Percentiles rank a stretch among this genome's conserved stretches.
Evolutionary conservation across 768 basidiomycete species (phyloP).

Genomic region (Mycena chlorophos): DNA sequence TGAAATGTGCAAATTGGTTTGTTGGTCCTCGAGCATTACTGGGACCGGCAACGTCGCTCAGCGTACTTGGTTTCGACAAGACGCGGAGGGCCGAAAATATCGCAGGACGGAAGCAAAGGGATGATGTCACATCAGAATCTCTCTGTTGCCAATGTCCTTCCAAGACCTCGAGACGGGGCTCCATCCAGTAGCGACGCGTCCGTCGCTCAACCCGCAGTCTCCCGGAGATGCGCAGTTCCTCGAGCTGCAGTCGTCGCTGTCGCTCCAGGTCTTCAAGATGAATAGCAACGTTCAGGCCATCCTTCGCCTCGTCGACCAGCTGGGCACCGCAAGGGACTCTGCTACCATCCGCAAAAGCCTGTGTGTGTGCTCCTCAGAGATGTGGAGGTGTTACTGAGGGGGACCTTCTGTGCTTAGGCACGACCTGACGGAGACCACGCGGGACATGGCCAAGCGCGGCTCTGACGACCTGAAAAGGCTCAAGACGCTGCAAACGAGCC

Average conservation of each 20-base stretch:
- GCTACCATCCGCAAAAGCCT: constrained; percentile 77
- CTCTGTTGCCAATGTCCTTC: too few species aligned
- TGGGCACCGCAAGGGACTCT: constrained; percentile 84
- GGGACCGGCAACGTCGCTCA: too few species aligned
- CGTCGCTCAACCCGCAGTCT: constrained; percentile 42
- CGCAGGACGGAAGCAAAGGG: too few species aligned
- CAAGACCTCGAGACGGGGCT: constrained; percentile 52
- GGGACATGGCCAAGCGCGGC: constrained; percentile 92
- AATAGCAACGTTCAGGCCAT: constrained; percentile 97
- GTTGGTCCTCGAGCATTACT: too few species aligned
- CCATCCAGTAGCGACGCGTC: constrained; percentile 29
- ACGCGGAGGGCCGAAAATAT: too few species aligned
- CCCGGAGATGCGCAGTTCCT: constrained; percentile 75
- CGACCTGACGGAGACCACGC: constrained; percentile 91
- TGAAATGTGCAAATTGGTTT: too few species aligned
- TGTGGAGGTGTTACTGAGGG: background rate
- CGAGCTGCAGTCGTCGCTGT: constrained; percentile 74
- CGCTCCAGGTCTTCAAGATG: constrained; percentile 97
- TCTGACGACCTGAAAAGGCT: constrained; percentile 93
- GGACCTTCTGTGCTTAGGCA: constrained; percentile 66
- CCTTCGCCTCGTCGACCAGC: constrained; percentile 91
- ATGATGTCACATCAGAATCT: too few species aligned
- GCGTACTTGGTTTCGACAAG: too few species aligned
- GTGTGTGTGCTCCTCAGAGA: constrained; percentile 49
- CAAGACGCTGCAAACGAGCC: constrained; percentile 59